Base-by-base conservation (phyloP, 352 stramenopile species). In the Phytophthora hybrid region DNA sequence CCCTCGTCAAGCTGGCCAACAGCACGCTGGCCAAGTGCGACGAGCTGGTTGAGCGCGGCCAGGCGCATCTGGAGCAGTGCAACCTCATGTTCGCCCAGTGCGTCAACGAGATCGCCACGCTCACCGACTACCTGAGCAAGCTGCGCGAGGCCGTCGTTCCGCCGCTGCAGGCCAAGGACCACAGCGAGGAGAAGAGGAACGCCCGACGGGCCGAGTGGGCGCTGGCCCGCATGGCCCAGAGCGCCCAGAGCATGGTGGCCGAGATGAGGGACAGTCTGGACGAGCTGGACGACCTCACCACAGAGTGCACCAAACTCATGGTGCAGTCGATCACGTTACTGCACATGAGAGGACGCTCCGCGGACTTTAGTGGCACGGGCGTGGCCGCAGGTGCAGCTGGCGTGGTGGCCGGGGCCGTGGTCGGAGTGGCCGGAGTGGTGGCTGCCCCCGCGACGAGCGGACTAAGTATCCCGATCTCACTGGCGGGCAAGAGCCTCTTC, bases 291-390 rank as follows among this genome's bases (percentile, higher is more conserved):
- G 84, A 95, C 58, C 76, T 97, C 4, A 91, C 86, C 23, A 86
- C 81, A 0, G 87, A 95, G 71, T 93, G 88, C 67, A 95, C 84
- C 13, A 91, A 93, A 77, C 79, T 97, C 11, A 93, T 97, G 83
- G 88, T 95, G 26, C 84, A 95, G 69, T 82, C 86, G n/a, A 92
- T 97, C 54, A 97, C 90, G 56, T 63, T 97, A 66, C 71, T 97
- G 62, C 90, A 97, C 66, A 83, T 95, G 77, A 87, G 89, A 64
- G 84, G 80, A 21, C 77, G 84, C 10, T 95, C 90, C 8, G 85
- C 86, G 5, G 90, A 97, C 63, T 97, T 97, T 62, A 97, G 90
- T 47, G 90, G 90, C 59, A 95, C 90, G 10, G 90, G 90, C 16
- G 89, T 97, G 23, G 90, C 90, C 7, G 90, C 88, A 7, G 90